Base-by-base conservation (phyloP, 1,284 basidiomycete genomes). In the Rhodotorula mucilaginosa region DNA sequence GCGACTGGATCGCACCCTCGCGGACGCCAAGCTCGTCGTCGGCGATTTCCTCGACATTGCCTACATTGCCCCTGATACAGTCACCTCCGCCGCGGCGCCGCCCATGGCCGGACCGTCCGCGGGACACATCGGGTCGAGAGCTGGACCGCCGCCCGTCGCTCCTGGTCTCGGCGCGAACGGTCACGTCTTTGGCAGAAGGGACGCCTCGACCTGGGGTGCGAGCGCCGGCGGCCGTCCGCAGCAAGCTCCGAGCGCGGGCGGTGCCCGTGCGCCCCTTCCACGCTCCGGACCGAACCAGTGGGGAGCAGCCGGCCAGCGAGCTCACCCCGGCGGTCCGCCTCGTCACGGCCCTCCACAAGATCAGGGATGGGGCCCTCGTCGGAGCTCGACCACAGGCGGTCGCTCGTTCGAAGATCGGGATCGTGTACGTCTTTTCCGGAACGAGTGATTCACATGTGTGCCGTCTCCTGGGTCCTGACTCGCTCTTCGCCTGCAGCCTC, bases 1-100 rank as follows among this genome's bases (percentile, higher is more conserved):
- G n/a, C 47, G 59, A 13, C 58, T 65, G 31, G 62, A 67, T 13
- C 73, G 60, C 52, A 75, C 75, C 10, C 69, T 78, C 58, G 71
- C 70, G 18, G 74, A 78, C 8, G 67, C 70, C n/a, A 72, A 74
- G 34, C 74, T 73, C 61, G 72, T 78, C 34, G 63, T 72, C 2
- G 78, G 78, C 29, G 78, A 78, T 66, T 73, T 67, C 26, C n/a
- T 77, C 46, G 76, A 76, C 58, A 61, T 78, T 21, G 76, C 75
- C 2, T 72, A 58, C 72, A 52, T 75, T 23, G 47, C 61, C 26
- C 1, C 26, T 12, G 57, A 44, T 8, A 5, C 29, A 15, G 12
- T 26, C 26, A 19, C 21, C 21, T 58, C 52, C 2, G 26, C 29
- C 26, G 44, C 34, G 12, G 49, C 52, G 1, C 23, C 48, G 2